Evolutionary conservation across 202 grass and related monocot genomes (phyloP).

Genomic region (Panicum virgatum): DNA sequence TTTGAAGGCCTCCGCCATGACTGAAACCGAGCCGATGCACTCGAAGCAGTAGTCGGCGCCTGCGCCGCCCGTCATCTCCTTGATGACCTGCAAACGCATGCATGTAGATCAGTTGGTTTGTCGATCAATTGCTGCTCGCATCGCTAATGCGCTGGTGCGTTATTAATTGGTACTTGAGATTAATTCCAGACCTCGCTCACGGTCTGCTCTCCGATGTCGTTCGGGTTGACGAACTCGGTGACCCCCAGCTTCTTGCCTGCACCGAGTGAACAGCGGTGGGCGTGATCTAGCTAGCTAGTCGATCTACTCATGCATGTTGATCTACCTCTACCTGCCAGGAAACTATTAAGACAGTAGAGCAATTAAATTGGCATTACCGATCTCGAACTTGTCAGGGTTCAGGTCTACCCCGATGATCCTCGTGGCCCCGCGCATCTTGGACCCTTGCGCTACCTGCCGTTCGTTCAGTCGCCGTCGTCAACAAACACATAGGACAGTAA

Average conservation of each 20-base stretch:
- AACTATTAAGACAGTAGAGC: too few species aligned
- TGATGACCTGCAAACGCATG: too few species aligned
- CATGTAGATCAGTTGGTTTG: too few species aligned
- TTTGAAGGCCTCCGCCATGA: constrained; percentile 63
- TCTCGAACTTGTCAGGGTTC: constrained; percentile 56
- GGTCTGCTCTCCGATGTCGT: constrained; percentile 39
- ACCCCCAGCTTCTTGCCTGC: constrained; percentile 61
- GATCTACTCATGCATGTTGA: too few species aligned
- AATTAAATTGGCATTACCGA: too few species aligned
- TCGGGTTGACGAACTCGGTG: constrained; percentile 75
- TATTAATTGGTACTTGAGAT: too few species aligned
- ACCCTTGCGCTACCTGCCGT: constrained; percentile 60
- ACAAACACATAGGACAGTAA: too few species aligned
- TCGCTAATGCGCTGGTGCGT: too few species aligned
- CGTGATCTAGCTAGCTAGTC: too few species aligned
- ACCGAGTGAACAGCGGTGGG: neutral
- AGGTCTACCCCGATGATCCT: constrained; percentile 68
- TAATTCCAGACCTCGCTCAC: constrained; percentile 58
- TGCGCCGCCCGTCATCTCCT: constrained; percentile 63
- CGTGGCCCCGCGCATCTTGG: constrained; percentile 54
- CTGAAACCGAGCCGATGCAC: constrained; percentile 48
- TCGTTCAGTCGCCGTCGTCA: too few species aligned
- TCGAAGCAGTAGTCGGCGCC: constrained; percentile 83
- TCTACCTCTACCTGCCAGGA: too few species aligned
- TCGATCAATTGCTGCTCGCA: too few species aligned